phyloP scores from a whole-genome alignment of 2,329 filamentous ascomycete species.

The Orbilia javanica region DNA sequence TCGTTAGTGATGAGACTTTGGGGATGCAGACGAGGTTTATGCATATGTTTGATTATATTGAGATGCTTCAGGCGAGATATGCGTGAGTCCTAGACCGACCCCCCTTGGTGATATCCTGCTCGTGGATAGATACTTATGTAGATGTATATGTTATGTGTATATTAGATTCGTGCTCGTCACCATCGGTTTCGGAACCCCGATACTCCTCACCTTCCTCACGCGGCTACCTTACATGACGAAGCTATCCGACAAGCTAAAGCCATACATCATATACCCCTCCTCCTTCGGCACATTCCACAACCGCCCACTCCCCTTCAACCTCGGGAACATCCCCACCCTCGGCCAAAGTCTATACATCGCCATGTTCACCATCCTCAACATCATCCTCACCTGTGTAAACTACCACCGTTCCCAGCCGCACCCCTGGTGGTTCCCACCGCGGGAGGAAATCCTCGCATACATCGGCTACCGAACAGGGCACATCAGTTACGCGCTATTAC shows the following conservation, averaged over 20 bases:
- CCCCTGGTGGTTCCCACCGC: constrained; percentile 35
- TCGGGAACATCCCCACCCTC: constrained; percentile 66
- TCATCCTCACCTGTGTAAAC: constrained; percentile 63
- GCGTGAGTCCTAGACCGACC: too few relatives aligned
- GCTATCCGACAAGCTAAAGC: constrained; percentile 62
- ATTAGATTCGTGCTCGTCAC: too few relatives aligned
- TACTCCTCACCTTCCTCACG: too few relatives aligned
- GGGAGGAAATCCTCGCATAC: constrained; percentile 44
- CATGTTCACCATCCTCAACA: constrained; percentile 65
- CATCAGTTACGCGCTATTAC: constrained; percentile 66
- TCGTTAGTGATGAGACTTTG: too few relatives aligned
- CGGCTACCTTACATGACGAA: constrained; percentile 62
- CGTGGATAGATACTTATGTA: too few relatives aligned
- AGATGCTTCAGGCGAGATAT: too few relatives aligned
- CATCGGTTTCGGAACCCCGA: too few relatives aligned
- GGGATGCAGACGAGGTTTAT: too few relatives aligned
- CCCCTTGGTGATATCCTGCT: too few relatives aligned
- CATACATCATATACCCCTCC: constrained; percentile 64
- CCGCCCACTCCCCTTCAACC: constrained; percentile 63
- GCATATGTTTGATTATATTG: too few relatives aligned
- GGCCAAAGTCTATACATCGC: constrained; percentile 68
- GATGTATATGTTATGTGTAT: too few relatives aligned
- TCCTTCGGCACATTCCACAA: constrained; percentile 63
- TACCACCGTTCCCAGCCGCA: constrained; percentile 59
- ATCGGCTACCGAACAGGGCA: constrained; percentile 64